Evolutionary conservation across 768 basidiomycete genomes (phyloP).

Genomic region (Tylopilus plumbeoviolaceoides): DNA sequence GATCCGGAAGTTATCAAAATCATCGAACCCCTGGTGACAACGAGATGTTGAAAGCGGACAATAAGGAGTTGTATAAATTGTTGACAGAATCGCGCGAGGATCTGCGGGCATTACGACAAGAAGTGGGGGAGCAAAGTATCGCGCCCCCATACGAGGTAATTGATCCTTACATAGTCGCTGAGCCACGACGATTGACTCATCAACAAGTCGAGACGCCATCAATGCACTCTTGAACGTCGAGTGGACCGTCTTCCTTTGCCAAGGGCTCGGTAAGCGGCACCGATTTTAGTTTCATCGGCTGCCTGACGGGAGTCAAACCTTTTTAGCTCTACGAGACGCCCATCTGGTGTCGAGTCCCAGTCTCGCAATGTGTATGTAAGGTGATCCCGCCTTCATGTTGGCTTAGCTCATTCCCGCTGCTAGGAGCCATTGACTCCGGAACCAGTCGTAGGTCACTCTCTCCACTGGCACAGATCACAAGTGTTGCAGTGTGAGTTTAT

Average conservation of each 20-base stretch:
- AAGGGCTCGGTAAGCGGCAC: slow-evolving; percentile 42
- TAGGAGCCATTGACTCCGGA: slow-evolving; percentile 48
- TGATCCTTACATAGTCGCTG: neutral
- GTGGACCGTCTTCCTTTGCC: slow-evolving; percentile 40
- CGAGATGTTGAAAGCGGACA: slow-evolving; percentile 76
- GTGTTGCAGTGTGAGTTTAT: no score
- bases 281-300: slow-evolving; percentile 26
- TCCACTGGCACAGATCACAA: no score
- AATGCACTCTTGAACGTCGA: slow-evolving; percentile 40
- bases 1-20: slow-evolving; percentile 64
- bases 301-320: slow-evolving; percentile 23
- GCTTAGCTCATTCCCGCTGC: slow-evolving; percentile 4
- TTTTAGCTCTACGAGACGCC: slow-evolving; percentile 28
- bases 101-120: slow-evolving; percentile 60
- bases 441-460: slow-evolving; percentile 41
- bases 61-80: slow-evolving; percentile 70
- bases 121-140: slow-evolving; percentile 70
- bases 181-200: slow-evolving; percentile 2
- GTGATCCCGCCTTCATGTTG: slow-evolving; percentile 13
- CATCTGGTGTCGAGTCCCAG: slow-evolving; percentile 34
- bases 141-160: slow-evolving; percentile 44
- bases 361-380: slow-evolving; percentile 30
- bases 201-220: slow-evolving; percentile 32
- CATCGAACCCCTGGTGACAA: slow-evolving; percentile 81
- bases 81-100: slow-evolving; percentile 78